Evolutionary conservation across 1,139 yeast species (phyloP), one percentile per base, ranked within the genome.

Genomic region (Ogataea hybrid): DNA sequence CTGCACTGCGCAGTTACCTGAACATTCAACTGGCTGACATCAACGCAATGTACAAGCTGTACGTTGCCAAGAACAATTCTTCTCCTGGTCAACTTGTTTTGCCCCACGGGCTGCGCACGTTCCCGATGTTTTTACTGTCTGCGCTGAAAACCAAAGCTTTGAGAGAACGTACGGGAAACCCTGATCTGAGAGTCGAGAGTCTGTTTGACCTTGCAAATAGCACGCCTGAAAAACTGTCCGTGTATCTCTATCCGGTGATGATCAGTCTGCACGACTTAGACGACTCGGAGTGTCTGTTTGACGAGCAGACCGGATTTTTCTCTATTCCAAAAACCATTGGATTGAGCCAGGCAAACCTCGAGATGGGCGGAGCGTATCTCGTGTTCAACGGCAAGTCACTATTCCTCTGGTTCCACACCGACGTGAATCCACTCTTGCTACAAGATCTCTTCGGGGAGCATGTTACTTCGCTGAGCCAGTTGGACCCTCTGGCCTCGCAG

Each of bases 221-320:
- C 65, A 79, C 86, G 16, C 62, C 81, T 23, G 81, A 81, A 21
- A 72, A 74, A 45, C 68, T 92, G 27, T 67, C 81, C 32, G 76
- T 77, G 47, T 81, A 79, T 48, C 69, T 92, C 39, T 92, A 90
- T 56, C 98, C 98, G 2, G 80, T 86, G 5, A 70, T 92, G 48
- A 71, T 86, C 34, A 88, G 87, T 32, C 63, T 90, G 32, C 96
- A 89, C 61, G 72, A 78, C 3, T 63, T 87, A 43, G 69, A 66
- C 7, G 84, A 78, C 6, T 68, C 67, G 3, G 87, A 81, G 48
- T 76, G 84, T 32, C 57, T 71, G 34, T 62, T 50, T 28, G 75
- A 73, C 40, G 70, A 69, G 8, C 69, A 70, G 15, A 67, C 65
- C 5, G 75, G 74, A 28, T 62, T 67, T 21, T 77, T 84, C 60